Percentiles rank a stretch among this genome's conserved stretches.
Evolutionary conservation across 345 rosid species (phyloP).

Genomic region (Citrus sp.): DNA sequence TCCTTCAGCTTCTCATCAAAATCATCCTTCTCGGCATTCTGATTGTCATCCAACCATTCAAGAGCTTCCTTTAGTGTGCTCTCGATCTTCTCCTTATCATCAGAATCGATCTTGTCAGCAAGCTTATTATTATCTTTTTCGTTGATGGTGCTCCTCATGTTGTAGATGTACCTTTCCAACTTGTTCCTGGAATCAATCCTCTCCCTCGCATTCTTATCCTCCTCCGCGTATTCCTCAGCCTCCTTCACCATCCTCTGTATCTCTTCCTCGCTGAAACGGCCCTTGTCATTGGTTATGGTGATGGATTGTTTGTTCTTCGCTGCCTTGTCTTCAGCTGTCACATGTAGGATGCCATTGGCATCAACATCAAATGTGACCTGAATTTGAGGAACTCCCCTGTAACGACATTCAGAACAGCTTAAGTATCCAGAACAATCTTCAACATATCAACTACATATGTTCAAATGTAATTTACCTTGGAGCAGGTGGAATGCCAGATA

Average conservation of each 20-base stretch:
- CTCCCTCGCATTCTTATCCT: conserved; percentile 44
- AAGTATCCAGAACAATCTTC: neutral
- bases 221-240: conserved; percentile 53
- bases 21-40: conserved; percentile 48
- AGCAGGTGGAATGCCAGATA: conserved; percentile 54
- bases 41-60: conserved; percentile 58
- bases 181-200: conserved; percentile 55
- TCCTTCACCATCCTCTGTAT: conserved; percentile 54
- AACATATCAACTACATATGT: neutral
- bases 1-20: conserved; percentile 53
- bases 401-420: neutral
- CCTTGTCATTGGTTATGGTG: conserved; percentile 49
- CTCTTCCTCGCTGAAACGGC: conserved; percentile 52
- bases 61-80: conserved; percentile 35
- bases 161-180: conserved; percentile 46
- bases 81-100: conserved; percentile 54
- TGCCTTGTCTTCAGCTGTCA: conserved; percentile 55
- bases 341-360: conserved; percentile 43
- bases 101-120: conserved; percentile 36
- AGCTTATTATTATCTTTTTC: conserved; percentile 37
- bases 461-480: conserved; percentile 35
- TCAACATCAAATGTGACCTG: conserved; percentile 54
- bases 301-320: conserved; percentile 42
- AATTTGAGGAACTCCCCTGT: conserved; percentile 52
- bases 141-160: conserved; percentile 38